Evolutionary conservation across 176 grass and related monocot genomes (phyloP).

Genomic region (Ampelocalamus luodianensis): DNA sequence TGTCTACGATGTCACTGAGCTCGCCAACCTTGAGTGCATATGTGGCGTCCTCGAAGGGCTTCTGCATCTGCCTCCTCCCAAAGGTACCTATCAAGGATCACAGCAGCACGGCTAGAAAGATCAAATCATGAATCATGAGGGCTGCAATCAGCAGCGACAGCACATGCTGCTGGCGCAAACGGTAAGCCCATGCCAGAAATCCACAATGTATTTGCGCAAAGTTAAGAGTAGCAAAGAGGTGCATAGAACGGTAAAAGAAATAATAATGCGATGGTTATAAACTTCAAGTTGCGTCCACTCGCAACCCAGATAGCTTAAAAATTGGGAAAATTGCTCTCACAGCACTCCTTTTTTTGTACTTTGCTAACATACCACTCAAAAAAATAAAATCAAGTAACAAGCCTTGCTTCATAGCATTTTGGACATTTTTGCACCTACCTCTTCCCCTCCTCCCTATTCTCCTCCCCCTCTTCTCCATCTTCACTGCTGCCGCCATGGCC

Average conservation of each 20-base stretch:
- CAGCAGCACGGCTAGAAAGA: slow-evolving; percentile 15
- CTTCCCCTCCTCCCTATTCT: no score
- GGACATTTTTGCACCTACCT: no score
- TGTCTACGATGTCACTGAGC: slow-evolving; percentile 80
- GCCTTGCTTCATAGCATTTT: no score
- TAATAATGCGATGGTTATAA: background rate
- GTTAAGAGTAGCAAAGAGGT: background rate
- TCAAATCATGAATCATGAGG: background rate
- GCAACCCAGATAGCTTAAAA: no score
- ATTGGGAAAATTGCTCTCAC: no score
- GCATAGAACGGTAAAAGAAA: background rate
- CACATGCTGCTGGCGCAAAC: background rate
- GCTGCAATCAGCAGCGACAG: no score
- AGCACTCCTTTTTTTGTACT: no score
- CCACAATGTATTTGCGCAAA: background rate
- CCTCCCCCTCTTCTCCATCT: no score
- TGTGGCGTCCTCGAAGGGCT: slow-evolving; percentile 86
- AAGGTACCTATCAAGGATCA: slow-evolving; percentile 60
- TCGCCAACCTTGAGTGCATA: slow-evolving; percentile 74
- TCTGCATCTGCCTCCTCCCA: slow-evolving; percentile 91
- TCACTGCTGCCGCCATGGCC: no score
- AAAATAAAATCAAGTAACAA: no score
- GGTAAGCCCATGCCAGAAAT: background rate
- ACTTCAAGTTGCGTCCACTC: no score
- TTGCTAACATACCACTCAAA: no score